These are phyloP conservation scores for Termitomyces sp. DNA, from an alignment of 768 basidiomycete species.

Conservation along the genomic window DNA sequence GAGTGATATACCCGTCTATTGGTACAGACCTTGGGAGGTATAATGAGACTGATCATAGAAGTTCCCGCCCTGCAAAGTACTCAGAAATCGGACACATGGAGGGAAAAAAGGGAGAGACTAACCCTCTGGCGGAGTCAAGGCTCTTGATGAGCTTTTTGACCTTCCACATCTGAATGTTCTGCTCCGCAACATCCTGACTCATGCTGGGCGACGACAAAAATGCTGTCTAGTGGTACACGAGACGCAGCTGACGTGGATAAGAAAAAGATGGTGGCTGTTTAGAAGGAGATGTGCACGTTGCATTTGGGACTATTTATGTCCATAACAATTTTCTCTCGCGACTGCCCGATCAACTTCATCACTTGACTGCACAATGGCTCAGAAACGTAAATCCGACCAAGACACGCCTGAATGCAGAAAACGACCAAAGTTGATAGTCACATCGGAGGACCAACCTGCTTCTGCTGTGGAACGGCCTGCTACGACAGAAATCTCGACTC, in stretches of 20 bases:
- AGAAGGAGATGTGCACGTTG: slow-evolving; percentile 16
- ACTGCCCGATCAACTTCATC: slow-evolving; percentile 8
- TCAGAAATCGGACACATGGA: slow-evolving; percentile 19
- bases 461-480: background rate
- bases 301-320: slow-evolving; percentile 18
- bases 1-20: slow-evolving; percentile 11
- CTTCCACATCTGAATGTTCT: slow-evolving; percentile 98
- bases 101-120: slow-evolving; percentile 11
- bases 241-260: slow-evolving; percentile 17
- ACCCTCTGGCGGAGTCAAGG: slow-evolving; percentile 92
- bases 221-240: slow-evolving; percentile 24
- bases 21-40: slow-evolving; percentile 78
- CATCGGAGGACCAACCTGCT: slow-evolving; percentile 8
- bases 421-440: slow-evolving; percentile 25
- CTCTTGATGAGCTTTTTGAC: slow-evolving; percentile 99
- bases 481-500: background rate
- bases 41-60: slow-evolving; percentile 97
- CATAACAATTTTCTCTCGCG: slow-evolving; percentile 13
- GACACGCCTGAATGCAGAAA: slow-evolving; percentile 19
- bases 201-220: slow-evolving; percentile 44
- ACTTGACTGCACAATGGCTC: slow-evolving; percentile 11
- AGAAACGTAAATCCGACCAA: slow-evolving; percentile 35
- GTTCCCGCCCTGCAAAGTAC: slow-evolving; percentile 71
- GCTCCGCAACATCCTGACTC: slow-evolving; percentile 84
- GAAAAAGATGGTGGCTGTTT: slow-evolving; percentile 14